These are phyloP conservation scores for Hemileccinum hortonii DNA, from an alignment of 1,284 basidiomycete genomes.

Conservation along the genomic window DNA sequence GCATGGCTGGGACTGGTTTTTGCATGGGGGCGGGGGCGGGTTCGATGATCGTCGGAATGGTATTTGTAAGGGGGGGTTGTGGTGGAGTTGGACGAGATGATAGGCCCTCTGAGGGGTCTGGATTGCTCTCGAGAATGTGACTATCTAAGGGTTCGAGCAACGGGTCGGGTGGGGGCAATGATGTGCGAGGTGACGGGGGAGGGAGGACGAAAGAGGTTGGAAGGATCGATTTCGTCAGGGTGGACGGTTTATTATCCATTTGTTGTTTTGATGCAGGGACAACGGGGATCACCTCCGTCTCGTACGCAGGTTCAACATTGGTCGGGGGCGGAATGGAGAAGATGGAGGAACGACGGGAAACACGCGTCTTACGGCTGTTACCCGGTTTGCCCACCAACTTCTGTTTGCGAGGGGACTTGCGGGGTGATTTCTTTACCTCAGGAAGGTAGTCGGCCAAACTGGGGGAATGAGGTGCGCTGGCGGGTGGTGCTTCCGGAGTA, in stretches of 20 bases:
- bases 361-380: slow-evolving; percentile 44
- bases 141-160: slow-evolving; percentile 14
- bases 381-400: slow-evolving; percentile 41
- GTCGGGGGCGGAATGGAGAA: slow-evolving; percentile 33
- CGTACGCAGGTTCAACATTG: slow-evolving; percentile 54
- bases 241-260: slow-evolving; percentile 20
- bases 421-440: slow-evolving; percentile 37
- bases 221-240: slow-evolving; percentile 40
- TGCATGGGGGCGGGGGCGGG: slow-evolving; percentile 10
- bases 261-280: slow-evolving; percentile 30
- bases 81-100: background rate
- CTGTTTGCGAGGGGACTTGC: slow-evolving; percentile 41
- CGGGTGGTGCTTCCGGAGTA: slow-evolving; percentile 9
- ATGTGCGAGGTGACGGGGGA: slow-evolving; percentile 65
- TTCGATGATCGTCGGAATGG: slow-evolving; percentile 20
- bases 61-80: background rate
- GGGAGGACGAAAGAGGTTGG: slow-evolving; percentile 69
- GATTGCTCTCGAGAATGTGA: slow-evolving; percentile 9
- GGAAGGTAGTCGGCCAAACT: slow-evolving; percentile 21
- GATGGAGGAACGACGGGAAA: slow-evolving; percentile 45
- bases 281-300: slow-evolving; percentile 63
- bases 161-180: slow-evolving; percentile 43
- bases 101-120: background rate
- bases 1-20: slow-evolving; percentile 21
- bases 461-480: slow-evolving; percentile 14